Percentiles rank a stretch among this genome's conserved stretches.
Conservation (phyloP, 208 protist genomes). For the Leishmania lainsoni region DNA sequence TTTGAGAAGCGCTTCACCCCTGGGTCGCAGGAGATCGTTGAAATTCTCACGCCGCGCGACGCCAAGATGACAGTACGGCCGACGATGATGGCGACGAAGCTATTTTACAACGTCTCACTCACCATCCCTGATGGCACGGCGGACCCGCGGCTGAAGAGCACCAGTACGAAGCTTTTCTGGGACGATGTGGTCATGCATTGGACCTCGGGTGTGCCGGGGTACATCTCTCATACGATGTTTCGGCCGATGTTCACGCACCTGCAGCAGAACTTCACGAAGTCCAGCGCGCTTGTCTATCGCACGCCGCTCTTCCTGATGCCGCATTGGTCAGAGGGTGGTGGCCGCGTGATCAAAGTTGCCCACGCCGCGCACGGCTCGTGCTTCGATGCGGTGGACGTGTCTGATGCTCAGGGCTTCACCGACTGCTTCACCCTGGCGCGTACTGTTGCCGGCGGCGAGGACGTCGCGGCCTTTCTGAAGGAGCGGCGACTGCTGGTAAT, state of each 20-base stretch:
- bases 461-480: constrained; percentile 72
- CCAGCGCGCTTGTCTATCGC: constrained; percentile 79
- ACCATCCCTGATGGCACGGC: constrained; percentile 82
- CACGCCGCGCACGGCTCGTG: constrained; percentile 86
- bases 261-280: constrained; percentile 88
- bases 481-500: constrained; percentile 89
- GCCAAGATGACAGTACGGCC: constrained; percentile 92
- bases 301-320: constrained; percentile 88
- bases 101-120: constrained; percentile 92
- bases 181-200: constrained; percentile 91
- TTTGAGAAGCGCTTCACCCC: constrained; percentile 91
- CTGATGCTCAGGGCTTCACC: constrained; percentile 89
- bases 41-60: constrained; percentile 86
- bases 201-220: constrained; percentile 86
- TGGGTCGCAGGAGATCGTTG: constrained; percentile 90
- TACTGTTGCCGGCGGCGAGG: constrained; percentile 70
- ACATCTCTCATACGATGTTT: constrained; percentile 92
- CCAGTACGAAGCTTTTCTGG: constrained; percentile 91
- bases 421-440: constrained; percentile 91
- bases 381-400: constrained; percentile 89
- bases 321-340: constrained; percentile 88
- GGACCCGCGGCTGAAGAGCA: constrained; percentile 82
- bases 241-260: constrained; percentile 92
- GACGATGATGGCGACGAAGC: constrained; percentile 92
- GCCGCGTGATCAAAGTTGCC: constrained; percentile 86